Base-by-base conservation (phyloP, 2,329 filamentous ascomycete species). In the Alternaria sp. region DNA sequence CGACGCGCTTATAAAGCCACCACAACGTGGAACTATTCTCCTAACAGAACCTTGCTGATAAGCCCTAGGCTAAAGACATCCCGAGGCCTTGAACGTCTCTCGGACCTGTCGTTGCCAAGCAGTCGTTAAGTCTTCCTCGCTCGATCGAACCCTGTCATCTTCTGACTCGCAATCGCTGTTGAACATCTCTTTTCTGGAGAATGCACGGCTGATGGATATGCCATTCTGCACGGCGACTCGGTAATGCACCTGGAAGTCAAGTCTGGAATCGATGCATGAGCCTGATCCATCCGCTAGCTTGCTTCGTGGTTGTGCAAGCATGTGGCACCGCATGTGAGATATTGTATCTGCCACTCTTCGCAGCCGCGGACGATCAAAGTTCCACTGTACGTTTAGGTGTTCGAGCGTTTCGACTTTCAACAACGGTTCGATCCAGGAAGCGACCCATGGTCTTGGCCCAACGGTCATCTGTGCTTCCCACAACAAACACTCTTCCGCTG, bases 371-470 rank as follows among this genome's bases (percentile, higher is more conserved):
- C 64, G 62, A 40, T 71, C 63, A 21, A 66, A 65, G 17, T 62
- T 57, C 70, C 69, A 74, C 21, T 65, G 60, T 28, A 73, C 44
- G 17, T 56, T 55, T n/a, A 71, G 43, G 7, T 30, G 59, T 43
- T 71, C 63, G 11, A 72, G 65, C 9, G 43, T 58, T n/a, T 59
- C 21, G 5, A 72, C 46, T 13, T 65, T 60, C 17, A 72, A 57
- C 17, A 71, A 49, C 3, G 71, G 69, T 23, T 72, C 25, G 10
- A 73, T 49, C 70, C 71, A 73, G 15, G 62, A 59, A 43, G 67
- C 59, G 10, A 60, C 32, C 57, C 60, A 67, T 6, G 68, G 65
- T 8, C 59, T 56, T 47, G 40, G 23, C 15, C 26, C 17, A 28
- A 17, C 44, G n/a, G 55, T 67, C 28, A 65, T 68, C 19, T 55